Base-by-base conservation (phyloP, 2,329 filamentous ascomycete genomes). In the Colletotrichum salicis region DNA sequence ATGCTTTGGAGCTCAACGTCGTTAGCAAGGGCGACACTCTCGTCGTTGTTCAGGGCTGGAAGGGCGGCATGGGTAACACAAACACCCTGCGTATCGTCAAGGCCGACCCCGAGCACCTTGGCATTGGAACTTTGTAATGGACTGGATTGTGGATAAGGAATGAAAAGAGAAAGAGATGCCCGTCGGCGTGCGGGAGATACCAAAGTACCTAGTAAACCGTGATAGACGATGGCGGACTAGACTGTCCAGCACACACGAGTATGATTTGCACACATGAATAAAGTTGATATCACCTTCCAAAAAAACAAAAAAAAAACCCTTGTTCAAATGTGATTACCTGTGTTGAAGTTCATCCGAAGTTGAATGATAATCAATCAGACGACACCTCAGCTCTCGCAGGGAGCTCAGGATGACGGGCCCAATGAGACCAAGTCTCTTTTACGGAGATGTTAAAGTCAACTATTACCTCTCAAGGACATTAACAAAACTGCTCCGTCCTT, bases 61-160 rank as follows among this genome's bases (percentile, higher is more conserved):
- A 94, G 86, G 94, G 94, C 79, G 94, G 94, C 77, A 94, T 95
- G 91, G 94, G 94, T 78, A 93, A 96, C 87, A 97, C 94, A 81
- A 97, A 96, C 88, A 96, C 94, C 55, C 83, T 90, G 77, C 89
- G 89, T 72, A 89, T 90, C 72, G 88, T 91, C 81, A 89, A 88
- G 83, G 89, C 89, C 58, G 87, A 90, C 78, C 84, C 86, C 24
- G 84, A 88, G 77, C 85, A 89, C 80, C 86, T 91, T 60, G 88
- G 88, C 70, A 85, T 90, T 75, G 88, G 87, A 56, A 81, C 87
- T 78, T 75, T 76, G 61, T 81, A 77, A 76, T 62, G 35, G 60
- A 57, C 8, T 22, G 15, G 52, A 41, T 55, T 19, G 22, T 37
- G 45, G 13, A 48, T 35, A 55, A 48, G 33, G 65, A 52, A 48